Conservation (phyloP, 2,329 filamentous ascomycete species). For the Lizonia empirigonia region DNA sequence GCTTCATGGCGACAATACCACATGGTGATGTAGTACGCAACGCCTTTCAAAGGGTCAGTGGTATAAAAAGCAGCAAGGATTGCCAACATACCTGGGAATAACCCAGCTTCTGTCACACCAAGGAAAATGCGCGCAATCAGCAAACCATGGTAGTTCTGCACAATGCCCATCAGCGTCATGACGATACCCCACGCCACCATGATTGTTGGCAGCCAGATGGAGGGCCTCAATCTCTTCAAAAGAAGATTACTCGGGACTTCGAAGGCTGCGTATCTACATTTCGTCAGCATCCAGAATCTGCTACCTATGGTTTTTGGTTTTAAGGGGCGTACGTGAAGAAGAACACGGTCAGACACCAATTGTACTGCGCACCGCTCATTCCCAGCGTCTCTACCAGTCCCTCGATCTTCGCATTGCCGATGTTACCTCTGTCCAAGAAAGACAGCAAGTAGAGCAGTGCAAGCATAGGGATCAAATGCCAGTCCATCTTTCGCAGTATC, state of each 20-base stretch:
- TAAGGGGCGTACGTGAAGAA: conserved; percentile 59
- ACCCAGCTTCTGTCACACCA: conserved; percentile 45
- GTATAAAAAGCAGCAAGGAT: no score
- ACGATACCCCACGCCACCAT: conserved; percentile 59
- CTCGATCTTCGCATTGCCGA: conserved; percentile 54
- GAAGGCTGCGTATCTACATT: conserved; percentile 42
- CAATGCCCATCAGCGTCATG: conserved; percentile 58
- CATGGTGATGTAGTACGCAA: conserved; percentile 65
- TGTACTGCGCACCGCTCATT: conserved; percentile 62
- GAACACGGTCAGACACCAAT: conserved; percentile 69
- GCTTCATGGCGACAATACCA: conserved; percentile 68
- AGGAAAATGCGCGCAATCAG: conserved; percentile 55
- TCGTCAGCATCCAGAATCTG: not conserved
- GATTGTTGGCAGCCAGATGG: conserved; percentile 50
- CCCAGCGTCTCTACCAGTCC: conserved; percentile 35
- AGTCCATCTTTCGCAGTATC: conserved; percentile 50
- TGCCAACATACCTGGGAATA: conserved; percentile 42
- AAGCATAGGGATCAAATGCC: conserved; percentile 48
- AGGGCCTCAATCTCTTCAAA: conserved; percentile 63
- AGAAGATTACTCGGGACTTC: conserved; percentile 65
- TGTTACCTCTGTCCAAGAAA: conserved; percentile 44
- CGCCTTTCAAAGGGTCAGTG: no score
- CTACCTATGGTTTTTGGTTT: no score
- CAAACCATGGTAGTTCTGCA: conserved; percentile 54
- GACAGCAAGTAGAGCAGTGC: conserved; percentile 48